phyloP scores from a whole-genome alignment of 208 protist species.

The Borovskyia barvae region DNA sequence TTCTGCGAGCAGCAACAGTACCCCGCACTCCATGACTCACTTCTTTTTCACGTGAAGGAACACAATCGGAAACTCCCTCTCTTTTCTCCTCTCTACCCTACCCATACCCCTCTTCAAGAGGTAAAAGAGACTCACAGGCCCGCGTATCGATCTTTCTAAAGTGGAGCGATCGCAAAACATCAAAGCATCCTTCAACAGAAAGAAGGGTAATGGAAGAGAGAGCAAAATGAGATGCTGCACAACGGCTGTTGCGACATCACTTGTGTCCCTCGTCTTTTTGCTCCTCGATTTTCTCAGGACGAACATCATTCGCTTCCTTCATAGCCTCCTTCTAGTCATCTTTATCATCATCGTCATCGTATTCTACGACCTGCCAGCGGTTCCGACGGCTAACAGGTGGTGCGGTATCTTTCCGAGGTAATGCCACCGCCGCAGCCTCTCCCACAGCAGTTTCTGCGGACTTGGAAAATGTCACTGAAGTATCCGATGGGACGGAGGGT shows the following conservation, averaged over 20 bases:
- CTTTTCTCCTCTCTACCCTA: too few species aligned
- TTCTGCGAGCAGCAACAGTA: too few species aligned
- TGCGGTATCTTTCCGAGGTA: conserved; percentile 15
- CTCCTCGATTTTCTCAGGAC: not conserved
- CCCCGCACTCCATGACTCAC: too few species aligned
- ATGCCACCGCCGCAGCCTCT: not conserved
- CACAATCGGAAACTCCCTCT: too few species aligned
- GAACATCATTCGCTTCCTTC: conserved; percentile 8
- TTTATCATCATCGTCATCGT: conserved; percentile 46
- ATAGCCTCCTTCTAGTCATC: conserved; percentile 12
- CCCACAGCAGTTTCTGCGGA: not conserved
- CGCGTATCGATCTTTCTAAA: not conserved
- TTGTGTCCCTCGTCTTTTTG: too few species aligned
- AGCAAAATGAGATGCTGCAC: not conserved
- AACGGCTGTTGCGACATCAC: too few species aligned
- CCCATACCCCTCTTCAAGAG: too few species aligned
- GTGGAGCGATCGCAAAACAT: not conserved
- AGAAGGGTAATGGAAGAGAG: not conserved
- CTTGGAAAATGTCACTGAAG: not conserved
- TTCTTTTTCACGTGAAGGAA: too few species aligned
- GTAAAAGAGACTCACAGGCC: not conserved
- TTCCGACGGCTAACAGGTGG: conserved; percentile 27
- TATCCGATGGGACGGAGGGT: not conserved
- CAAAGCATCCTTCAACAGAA: not conserved
- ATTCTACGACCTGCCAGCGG: conserved; percentile 82